Evolutionary conservation across 306 rosid genomes (phyloP).

Genomic region (Cucumis melo): DNA sequence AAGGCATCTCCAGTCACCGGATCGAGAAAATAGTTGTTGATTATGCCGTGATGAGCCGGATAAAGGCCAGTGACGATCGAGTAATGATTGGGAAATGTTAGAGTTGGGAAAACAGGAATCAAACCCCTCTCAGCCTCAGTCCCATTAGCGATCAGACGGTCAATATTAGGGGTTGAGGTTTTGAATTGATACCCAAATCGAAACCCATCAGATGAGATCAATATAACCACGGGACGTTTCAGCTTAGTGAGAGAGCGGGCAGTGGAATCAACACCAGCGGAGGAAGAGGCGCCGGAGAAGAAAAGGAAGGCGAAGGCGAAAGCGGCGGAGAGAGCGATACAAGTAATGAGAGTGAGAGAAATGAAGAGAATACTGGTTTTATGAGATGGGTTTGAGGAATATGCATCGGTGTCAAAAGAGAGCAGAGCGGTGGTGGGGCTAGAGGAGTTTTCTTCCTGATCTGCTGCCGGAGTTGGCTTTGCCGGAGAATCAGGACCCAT

Average conservation of each 20-base stretch:
- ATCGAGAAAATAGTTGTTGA: slow-evolving; percentile 71
- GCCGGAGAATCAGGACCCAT: slow-evolving; percentile 48
- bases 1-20: slow-evolving; percentile 57
- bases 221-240: slow-evolving; percentile 41
- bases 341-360: slow-evolving; percentile 40
- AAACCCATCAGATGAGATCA: slow-evolving; percentile 87
- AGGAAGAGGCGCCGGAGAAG: slow-evolving; percentile 21
- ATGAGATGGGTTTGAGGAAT: slow-evolving; percentile 12
- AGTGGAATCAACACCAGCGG: background rate
- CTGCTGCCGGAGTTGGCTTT: slow-evolving; percentile 23
- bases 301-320: slow-evolving; percentile 53
- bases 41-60: slow-evolving; percentile 79
- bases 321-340: slow-evolving; percentile 56
- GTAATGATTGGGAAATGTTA: slow-evolving; percentile 89
- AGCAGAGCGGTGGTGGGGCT: slow-evolving; percentile 47
- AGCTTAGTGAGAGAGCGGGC: slow-evolving; percentile 61
- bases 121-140: slow-evolving; percentile 81
- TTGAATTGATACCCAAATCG: slow-evolving; percentile 98
- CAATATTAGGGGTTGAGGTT: slow-evolving; percentile 45
- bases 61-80: slow-evolving; percentile 92
- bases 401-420: slow-evolving; percentile 49
- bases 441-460: slow-evolving; percentile 32
- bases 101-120: slow-evolving; percentile 80
- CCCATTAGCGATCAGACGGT: slow-evolving; percentile 63
- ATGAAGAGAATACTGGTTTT: slow-evolving; percentile 42